Conservation (phyloP, 2,329 filamentous ascomycete species). For the Colletotrichum gigasporum region DNA sequence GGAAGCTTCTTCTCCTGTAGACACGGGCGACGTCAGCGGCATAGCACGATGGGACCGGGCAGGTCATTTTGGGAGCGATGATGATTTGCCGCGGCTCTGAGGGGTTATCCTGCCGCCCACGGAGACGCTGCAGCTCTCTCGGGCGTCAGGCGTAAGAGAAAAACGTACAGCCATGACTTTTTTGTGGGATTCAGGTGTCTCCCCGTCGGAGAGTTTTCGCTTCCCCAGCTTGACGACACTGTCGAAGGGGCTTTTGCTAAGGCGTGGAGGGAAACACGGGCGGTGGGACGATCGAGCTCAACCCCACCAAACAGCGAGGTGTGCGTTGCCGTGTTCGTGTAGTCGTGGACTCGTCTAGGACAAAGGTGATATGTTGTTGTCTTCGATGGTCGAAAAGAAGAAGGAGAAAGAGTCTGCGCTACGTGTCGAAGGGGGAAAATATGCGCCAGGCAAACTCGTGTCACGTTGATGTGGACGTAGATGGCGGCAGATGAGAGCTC, state of each 20-base stretch:
- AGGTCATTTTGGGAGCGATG: not conserved
- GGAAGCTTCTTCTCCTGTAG: constrained; percentile 61
- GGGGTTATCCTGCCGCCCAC: not conserved
- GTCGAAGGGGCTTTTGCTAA: constrained; percentile 13
- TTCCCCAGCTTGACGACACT: constrained; percentile 68
- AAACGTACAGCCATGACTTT: constrained; percentile 69
- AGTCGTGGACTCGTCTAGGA: not conserved
- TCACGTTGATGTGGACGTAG: constrained; percentile 13
- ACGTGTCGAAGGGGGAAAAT: constrained; percentile 15
- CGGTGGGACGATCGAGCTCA: constrained; percentile 41
- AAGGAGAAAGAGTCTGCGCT: constrained; percentile 35
- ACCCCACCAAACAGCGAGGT: constrained; percentile 43
- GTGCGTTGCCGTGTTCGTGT: constrained; percentile 7
- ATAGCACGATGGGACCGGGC: not conserved
- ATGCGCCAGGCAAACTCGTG: constrained; percentile 28
- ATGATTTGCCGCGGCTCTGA: not conserved
- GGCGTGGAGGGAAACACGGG: constrained; percentile 33
- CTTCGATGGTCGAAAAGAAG: constrained; percentile 31
- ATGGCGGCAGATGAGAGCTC: constrained; percentile 17
- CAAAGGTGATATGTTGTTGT: constrained; percentile 9
- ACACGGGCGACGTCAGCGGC: constrained; percentile 30
- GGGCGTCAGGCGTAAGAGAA: constrained; percentile 8
- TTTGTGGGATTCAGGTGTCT: constrained; percentile 65
- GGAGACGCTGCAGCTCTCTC: not conserved
- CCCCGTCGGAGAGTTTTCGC: constrained; percentile 72